Base-by-base conservation (phyloP, 2,329 filamentous ascomycete genomes). In the Chalaropsis thielavioides region DNA sequence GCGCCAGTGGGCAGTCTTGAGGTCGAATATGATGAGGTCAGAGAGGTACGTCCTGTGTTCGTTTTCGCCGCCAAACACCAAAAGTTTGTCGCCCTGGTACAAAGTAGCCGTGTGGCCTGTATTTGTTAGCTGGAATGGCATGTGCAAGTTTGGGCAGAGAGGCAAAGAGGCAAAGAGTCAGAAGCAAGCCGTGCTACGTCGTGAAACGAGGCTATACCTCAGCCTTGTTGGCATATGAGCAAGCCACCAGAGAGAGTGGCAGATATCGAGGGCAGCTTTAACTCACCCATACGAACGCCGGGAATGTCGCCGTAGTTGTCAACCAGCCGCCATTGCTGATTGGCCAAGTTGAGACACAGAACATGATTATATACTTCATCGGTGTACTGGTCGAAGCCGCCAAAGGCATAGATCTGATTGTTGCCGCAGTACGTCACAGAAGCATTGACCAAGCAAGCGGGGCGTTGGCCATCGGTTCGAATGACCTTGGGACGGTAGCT, bases 281-380 rank as follows among this genome's bases (percentile, higher is more conserved):
- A 69, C 81, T 70, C 80, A 90, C 92, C 92, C 94, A 97, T 97
- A 69, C 92, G 86, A 61, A 97, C 92, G 15, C 92, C 92, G 3
- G 92, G 92, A 69, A 97, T 97, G 75, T 97, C 92, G 41, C 94
- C 94, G 78, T 96, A 99, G 75, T 99, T 99, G 76, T 97, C 94
- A 22, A 99, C 92, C 62, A 99, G 79, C 69, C 85, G 94, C 94
- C 94, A 99, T 74, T 94, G 90, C 70, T 94, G 86, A 68, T 87
- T 92, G 68, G 87, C 81, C 68, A 99, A 81, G 74, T 99, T 92
- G 62, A 99, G 78, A 71, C 85, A 87, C 68, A 99, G 80, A 51
- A 99, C 94, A 77, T 99, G 94, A 73, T 99, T 99, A 77, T 99
- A 99, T 19, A 99, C 89, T 78, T 99, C 94, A 74, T 99, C 94